A percentile compares a stretch with the other conserved stretches of the same genome.
Evolutionary conservation across 1,139 yeast species (phyloP).

Genomic region (Scheffersomyces parashehatae): DNA sequence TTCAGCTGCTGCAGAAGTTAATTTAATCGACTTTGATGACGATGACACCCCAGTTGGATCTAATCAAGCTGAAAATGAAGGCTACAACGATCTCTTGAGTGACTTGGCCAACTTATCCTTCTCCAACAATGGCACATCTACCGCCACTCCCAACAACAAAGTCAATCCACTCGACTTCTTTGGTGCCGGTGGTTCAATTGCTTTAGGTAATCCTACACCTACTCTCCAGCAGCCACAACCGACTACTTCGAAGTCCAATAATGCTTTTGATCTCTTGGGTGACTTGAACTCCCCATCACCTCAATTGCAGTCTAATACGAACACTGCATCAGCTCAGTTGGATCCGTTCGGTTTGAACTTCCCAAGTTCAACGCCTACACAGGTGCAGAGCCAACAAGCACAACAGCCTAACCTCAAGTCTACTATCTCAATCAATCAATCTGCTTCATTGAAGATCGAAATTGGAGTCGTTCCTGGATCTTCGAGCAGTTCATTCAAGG

Average conservation of each 20-base stretch:
- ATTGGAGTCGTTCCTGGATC: slow-evolving; percentile 42
- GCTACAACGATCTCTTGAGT: slow-evolving; percentile 66
- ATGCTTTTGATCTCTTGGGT: slow-evolving; percentile 40
- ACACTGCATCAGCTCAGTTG: slow-evolving; percentile 18
- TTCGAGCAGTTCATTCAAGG: slow-evolving; percentile 40
- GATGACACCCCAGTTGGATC: slow-evolving; percentile 42
- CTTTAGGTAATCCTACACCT: slow-evolving; percentile 27
- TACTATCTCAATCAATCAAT: slow-evolving; percentile 40
- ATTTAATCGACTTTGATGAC: slow-evolving; percentile 79
- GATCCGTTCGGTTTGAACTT: slow-evolving; percentile 57
- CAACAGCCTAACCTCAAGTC: slow-evolving; percentile 9
- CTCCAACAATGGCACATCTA: slow-evolving; percentile 19
- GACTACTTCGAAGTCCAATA: slow-evolving; percentile 12
- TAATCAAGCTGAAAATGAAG: slow-evolving; percentile 46
- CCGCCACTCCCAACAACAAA: slow-evolving; percentile 21
- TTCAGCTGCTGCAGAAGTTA: slow-evolving; percentile 44
- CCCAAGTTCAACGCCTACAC: slow-evolving; percentile 39
- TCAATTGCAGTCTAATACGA: slow-evolving; percentile 45
- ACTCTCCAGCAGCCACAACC: slow-evolving; percentile 15
- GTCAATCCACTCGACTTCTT: slow-evolving; percentile 39
- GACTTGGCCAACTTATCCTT: slow-evolving; percentile 68
- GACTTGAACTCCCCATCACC: slow-evolving; percentile 50
- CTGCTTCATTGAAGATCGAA: slow-evolving; percentile 54
- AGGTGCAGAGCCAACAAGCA: slow-evolving; percentile 21
- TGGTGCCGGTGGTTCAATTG: slow-evolving; percentile 48